Percentiles rank a stretch among this genome's conserved stretches.
Evolutionary conservation across 176 grass and related monocot genomes (phyloP).

Genomic region (Coix lacrymajobi): DNA sequence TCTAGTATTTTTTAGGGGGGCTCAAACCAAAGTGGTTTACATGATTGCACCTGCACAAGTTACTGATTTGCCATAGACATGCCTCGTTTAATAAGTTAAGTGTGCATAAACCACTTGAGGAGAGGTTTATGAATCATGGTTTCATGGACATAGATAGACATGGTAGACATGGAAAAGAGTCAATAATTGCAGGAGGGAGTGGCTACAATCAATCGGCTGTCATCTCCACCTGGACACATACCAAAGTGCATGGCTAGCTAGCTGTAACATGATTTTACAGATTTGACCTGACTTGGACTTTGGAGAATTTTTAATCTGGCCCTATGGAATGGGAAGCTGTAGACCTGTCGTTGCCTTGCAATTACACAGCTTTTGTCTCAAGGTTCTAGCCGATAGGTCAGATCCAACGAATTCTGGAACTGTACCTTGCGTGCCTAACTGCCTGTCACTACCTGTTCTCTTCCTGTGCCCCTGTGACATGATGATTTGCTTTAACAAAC

Average conservation of each 20-base stretch:
- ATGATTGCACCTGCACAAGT: background rate
- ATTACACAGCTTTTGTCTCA: background rate
- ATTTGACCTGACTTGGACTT: constrained; percentile 32
- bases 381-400: background rate
- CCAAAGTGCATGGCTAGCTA: constrained; percentile 1
- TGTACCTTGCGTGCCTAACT: background rate
- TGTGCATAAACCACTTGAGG: constrained; percentile 1
- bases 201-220: constrained; percentile 46
- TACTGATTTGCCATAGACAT: background rate
- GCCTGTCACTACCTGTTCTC: background rate
- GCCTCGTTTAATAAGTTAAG: constrained; percentile 3
- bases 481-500: background rate
- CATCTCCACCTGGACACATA: constrained; percentile 42
- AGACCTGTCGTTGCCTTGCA: background rate
- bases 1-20: background rate
- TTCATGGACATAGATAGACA: background rate
- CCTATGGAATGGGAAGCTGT: background rate
- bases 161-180: constrained; percentile 14
- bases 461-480: background rate
- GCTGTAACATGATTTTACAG: constrained; percentile 15
- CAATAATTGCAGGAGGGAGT: constrained; percentile 39
- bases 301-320: constrained; percentile 9
- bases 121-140: background rate
- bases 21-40: background rate
- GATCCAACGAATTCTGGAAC: background rate